Evolutionary conservation across 192 early-diverging fungal species (phyloP), one percentile per base, ranked within the genome.

Genomic region (Fimicolochytrium jonesii): DNA sequence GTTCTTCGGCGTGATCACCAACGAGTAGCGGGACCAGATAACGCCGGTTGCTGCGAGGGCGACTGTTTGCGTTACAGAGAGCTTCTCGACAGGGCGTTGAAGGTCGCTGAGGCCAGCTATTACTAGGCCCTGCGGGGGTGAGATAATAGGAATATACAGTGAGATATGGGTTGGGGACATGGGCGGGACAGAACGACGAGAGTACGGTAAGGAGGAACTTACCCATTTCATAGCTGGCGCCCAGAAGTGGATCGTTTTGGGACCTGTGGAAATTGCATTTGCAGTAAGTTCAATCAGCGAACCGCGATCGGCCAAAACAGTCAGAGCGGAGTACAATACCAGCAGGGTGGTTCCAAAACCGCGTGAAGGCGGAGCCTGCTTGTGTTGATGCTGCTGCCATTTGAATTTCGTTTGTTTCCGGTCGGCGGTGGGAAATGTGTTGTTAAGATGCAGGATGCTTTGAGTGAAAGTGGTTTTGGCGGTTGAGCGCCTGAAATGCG

Each of bases 161-260:
- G n/a, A 15, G 26, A 17, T 22, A n/a, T 59, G 20, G 30, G 26
- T n/a, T n/a, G n/a, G n/a, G n/a, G n/a, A n/a, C n/a, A 51, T 56
- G 1, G 6, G 46, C 7, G 6, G 22, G 22, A 48, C 15, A 20
- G 11, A 48, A 41, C 26, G 45, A 23, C 17, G 22, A 13, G 23
- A 1, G 42, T 56, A 26, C 20, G n/a, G 36, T 70, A 65, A 74
- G 70, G 26, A 62, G 65, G 6, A 35, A 37, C 49, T 39, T 80
- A 88, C 88, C 90, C 90, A 92, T 88, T 94, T 94, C 78, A 82
- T 86, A 50, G 86, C 76, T 49, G 96, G 96, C 0, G 94, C 96
- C 96, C 96, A 98, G 71, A 98, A 98, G 74, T 93, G 91, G 65
- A 98, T 87, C 44, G 96, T 98, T 78, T 95, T 95, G 61, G 96